Percentiles rank a stretch among this genome's conserved stretches.
Evolutionary conservation across 2,329 filamentous ascomycete species (phyloP).

Genomic region (Monosporascus sp.): DNA sequence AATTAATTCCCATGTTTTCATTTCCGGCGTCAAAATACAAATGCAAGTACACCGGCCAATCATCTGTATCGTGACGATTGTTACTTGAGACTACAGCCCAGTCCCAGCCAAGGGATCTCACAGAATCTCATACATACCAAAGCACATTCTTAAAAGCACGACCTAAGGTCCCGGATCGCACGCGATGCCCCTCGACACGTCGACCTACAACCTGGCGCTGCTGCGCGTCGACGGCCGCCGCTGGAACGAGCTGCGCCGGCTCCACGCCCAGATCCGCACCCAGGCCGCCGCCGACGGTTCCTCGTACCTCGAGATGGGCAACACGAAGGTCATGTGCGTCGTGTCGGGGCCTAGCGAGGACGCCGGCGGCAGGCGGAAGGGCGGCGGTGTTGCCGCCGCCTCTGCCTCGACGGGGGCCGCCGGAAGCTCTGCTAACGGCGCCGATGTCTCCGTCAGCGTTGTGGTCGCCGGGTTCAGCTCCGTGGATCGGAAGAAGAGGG

Average conservation of each 20-base stretch:
- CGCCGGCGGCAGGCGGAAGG: slow-evolving; percentile 31
- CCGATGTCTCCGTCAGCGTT: slow-evolving; percentile 74
- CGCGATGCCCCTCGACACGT: slow-evolving; percentile 89
- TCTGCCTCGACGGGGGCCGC: slow-evolving; percentile 7
- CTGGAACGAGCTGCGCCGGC: slow-evolving; percentile 93
- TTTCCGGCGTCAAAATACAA: no score
- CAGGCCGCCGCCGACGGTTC: slow-evolving; percentile 91
- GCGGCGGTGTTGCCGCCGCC: slow-evolving; percentile 15
- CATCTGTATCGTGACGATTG: no score
- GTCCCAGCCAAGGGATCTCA: no score
- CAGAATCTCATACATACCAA: no score
- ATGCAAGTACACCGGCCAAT: no score
- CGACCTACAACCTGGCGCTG: slow-evolving; percentile 81
- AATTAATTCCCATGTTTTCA: slow-evolving; percentile 3
- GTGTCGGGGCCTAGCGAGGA: slow-evolving; percentile 79
- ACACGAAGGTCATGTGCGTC: slow-evolving; percentile 94
- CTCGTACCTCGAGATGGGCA: slow-evolving; percentile 92
- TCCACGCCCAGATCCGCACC: slow-evolving; percentile 85
- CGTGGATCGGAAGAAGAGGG: slow-evolving; percentile 74
- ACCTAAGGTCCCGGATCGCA: neutral
- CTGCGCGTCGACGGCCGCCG: slow-evolving; percentile 78
- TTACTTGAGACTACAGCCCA: no score
- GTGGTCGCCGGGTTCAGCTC: slow-evolving; percentile 83
- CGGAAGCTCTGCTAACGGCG: slow-evolving; percentile 39
- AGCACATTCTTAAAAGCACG: no score